phyloP scores from a whole-genome alignment of 306 rosid genomes.

The Cucumis hystrix region DNA sequence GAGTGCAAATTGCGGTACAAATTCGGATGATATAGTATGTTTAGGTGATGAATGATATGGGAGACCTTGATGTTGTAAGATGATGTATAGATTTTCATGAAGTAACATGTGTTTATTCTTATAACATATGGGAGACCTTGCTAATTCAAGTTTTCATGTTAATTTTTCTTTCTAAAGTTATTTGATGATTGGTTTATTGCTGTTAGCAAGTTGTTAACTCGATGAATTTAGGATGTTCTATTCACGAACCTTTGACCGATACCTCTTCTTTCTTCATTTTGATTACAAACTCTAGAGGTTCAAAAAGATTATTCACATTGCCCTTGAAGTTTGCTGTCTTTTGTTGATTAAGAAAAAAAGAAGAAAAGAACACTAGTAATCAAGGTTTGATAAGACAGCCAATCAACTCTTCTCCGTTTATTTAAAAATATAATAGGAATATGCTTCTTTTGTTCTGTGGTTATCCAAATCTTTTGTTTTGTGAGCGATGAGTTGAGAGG shows the following conservation, averaged over 20 bases:
- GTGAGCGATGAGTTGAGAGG: neutral
- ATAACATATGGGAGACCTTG: too few species aligned
- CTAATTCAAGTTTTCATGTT: neutral
- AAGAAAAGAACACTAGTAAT: neutral
- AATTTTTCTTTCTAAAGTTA: neutral
- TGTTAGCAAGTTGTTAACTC: neutral
- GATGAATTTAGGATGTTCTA: neutral
- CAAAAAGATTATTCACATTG: neutral
- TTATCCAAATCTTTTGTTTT: neutral
- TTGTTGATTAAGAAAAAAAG: neutral
- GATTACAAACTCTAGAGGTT: neutral
- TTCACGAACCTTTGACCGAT: neutral
- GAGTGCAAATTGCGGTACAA: neutral
- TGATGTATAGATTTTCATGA: neutral
- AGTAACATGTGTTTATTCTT: neutral
- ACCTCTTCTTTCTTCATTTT: neutral
- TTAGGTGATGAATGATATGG: neutral
- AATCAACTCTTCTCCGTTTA: neutral
- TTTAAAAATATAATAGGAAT: neutral
- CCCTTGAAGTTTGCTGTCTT: neutral
- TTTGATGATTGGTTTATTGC: neutral
- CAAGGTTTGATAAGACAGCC: slow-evolving; percentile 1
- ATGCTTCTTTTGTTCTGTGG: neutral
- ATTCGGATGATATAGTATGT: neutral
- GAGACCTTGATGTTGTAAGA: neutral